A percentile compares a stretch with the other conserved stretches of the same genome.
Conservation (phyloP, 768 basidiomycete species). For the Termitomyces sp. region DNA sequence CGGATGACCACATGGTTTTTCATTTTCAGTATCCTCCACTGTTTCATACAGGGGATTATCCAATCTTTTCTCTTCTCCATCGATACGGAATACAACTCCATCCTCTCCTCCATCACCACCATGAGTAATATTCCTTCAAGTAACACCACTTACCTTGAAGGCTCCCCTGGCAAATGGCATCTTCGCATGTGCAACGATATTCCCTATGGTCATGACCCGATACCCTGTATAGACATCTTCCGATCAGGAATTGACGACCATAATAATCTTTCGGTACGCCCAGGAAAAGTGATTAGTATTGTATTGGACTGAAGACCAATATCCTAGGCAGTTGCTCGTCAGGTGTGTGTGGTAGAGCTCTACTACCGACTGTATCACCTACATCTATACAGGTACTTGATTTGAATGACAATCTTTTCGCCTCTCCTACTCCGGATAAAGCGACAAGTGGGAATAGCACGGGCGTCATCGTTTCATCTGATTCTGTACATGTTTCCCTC, state of each 20-base stretch:
- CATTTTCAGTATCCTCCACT: constrained; percentile 46
- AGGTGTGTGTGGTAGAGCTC: background rate
- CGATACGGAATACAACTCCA: constrained; percentile 35
- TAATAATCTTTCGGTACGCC: constrained; percentile 3
- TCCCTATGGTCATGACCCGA: constrained; percentile 29
- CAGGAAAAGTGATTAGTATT: background rate
- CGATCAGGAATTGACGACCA: constrained; percentile 17
- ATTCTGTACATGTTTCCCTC: constrained; percentile 22
- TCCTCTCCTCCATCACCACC: constrained; percentile 35
- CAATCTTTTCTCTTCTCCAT: constrained; percentile 45
- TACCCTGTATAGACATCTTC: constrained; percentile 35
- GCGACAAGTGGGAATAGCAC: constrained; percentile 6
- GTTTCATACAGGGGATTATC: constrained; percentile 48
- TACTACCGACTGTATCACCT: background rate
- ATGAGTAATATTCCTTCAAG: constrained; percentile 29
- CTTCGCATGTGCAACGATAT: constrained; percentile 44
- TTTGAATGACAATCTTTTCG: background rate
- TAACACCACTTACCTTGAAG: constrained; percentile 35
- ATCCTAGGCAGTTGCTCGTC: background rate
- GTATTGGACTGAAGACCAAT: background rate
- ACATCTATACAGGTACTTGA: background rate
- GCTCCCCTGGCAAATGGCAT: constrained; percentile 22
- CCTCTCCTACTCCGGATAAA: no score
- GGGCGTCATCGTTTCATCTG: constrained; percentile 24
- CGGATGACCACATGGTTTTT: constrained; percentile 45